phyloP scores from a whole-genome alignment of 257 asterid genomes.

The Solanum arcanum region DNA sequence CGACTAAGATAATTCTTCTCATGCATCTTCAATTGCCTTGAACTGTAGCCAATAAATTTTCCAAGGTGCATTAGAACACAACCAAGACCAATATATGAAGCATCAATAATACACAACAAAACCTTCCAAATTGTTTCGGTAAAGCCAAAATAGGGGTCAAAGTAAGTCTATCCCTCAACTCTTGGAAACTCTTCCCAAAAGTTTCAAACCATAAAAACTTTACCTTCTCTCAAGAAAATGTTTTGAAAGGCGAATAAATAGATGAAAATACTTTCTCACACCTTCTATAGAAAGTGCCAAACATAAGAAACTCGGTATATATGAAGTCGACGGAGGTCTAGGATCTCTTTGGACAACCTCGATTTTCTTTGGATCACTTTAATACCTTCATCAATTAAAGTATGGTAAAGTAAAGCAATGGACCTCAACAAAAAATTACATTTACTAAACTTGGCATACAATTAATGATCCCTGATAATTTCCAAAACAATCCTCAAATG shows the following conservation, averaged over 20 bases:
- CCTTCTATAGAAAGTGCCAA: neutral
- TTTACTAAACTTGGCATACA: neutral
- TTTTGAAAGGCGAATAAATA: neutral
- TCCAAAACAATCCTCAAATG: neutral
- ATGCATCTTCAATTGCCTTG: neutral
- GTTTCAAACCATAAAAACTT: neutral
- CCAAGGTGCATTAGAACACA: neutral
- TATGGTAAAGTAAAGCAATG: neutral
- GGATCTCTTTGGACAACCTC: neutral
- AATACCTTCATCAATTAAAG: neutral
- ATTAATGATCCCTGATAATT: neutral
- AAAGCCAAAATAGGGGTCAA: neutral
- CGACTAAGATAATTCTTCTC: neutral
- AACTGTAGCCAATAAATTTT: neutral
- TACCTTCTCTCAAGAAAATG: neutral
- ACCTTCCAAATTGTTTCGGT: neutral
- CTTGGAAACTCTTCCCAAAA: neutral
- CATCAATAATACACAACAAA: neutral
- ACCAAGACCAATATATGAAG: neutral
- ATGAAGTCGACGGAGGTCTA: neutral
- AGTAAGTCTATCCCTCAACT: neutral
- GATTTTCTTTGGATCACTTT: neutral
- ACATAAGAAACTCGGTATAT: neutral
- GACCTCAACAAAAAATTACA: neutral
- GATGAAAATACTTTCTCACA: neutral